Evolutionary conservation across 345 rosid species (phyloP), one percentile per base, ranked within the genome.

Genomic region (Acer yangbiense): DNA sequence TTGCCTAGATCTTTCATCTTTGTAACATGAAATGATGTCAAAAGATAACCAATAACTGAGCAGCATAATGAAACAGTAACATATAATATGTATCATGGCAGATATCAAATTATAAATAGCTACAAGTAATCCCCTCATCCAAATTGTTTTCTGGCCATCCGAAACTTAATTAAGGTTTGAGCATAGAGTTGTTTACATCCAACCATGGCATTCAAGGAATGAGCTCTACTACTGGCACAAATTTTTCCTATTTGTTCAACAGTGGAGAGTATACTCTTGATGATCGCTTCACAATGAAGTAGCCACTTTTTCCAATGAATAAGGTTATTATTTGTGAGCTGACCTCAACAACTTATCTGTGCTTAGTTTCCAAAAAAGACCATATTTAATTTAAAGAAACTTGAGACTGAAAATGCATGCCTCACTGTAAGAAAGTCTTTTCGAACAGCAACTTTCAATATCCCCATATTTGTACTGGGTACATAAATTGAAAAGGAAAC

Each of bases 1-100:
- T 29, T 9, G 46, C 78, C 55, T 20, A 32, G 52, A 39, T 52
- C 48, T 75, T 75, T 52, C 23, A 39, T 52, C 71, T 66, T 75
- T 65, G 39, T 65, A 54, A 52, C 70, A 20, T 66, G 21, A 14
- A 10, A 29, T 35, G 20, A 25, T 27, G 66, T 65, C 29, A 27
- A 54, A 17, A 55, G 66, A 43, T 44, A 1, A 66, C 2, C 11
- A 10, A 55, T 29, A 35, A 75, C 60, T 69, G 73, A 65, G 64
- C 27, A 77, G 48, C 13, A 48, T 25, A 67, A 69, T 46, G 69
- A 65, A 8, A 55, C 39, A 20, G 67, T 35, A 29, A 52, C 32
- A 66, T 65, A 20, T 48, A 6, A 65, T 50, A 16, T 9, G 2
- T 54, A 27, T 13, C 9, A 6, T 25, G 65, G n/a, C 29, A 73